Percentiles rank a stretch among this genome's conserved stretches.
phyloP scores from a whole-genome alignment of 2,329 filamentous ascomycete species.

The Gnomoniopsis smithogilvyi region DNA sequence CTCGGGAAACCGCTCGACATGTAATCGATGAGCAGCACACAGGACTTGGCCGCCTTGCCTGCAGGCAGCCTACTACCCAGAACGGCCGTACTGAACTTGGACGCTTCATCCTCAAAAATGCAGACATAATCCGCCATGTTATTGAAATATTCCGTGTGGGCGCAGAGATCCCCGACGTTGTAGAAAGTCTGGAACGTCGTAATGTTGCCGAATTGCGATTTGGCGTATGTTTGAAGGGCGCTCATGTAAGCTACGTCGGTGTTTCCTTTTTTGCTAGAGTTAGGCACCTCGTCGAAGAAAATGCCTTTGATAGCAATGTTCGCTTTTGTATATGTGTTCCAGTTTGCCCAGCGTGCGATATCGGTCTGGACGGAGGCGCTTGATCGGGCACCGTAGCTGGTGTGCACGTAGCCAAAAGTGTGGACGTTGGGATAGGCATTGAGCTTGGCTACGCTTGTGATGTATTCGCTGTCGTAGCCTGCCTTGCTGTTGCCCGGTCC shows the following conservation, averaged over 20 bases:
- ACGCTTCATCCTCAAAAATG: background rate
- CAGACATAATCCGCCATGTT: constrained; percentile 3
- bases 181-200: background rate
- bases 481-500: constrained; percentile 6
- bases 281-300: constrained; percentile 18
- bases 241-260: constrained; percentile 5
- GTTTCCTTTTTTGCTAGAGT: constrained; percentile 10
- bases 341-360: constrained; percentile 7
- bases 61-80: background rate
- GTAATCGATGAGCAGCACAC: background rate
- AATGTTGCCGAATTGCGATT: background rate
- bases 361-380: background rate
- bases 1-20: background rate
- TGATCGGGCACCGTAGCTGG: background rate
- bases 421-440: constrained; percentile 8
- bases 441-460: background rate
- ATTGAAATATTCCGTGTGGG: constrained; percentile 9
- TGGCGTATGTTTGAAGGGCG: background rate
- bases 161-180: constrained; percentile 8
- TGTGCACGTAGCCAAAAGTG: constrained; percentile 9
- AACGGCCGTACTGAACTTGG: background rate
- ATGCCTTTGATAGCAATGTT: constrained; percentile 14
- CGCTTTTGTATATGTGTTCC: constrained; percentile 1
- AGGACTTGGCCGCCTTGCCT: background rate
- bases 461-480: constrained; percentile 11